A percentile compares a stretch with the other conserved stretches of the same genome.
Conservation (phyloP, 169 alveolate species). For the Plasmodium yoelii region DNA sequence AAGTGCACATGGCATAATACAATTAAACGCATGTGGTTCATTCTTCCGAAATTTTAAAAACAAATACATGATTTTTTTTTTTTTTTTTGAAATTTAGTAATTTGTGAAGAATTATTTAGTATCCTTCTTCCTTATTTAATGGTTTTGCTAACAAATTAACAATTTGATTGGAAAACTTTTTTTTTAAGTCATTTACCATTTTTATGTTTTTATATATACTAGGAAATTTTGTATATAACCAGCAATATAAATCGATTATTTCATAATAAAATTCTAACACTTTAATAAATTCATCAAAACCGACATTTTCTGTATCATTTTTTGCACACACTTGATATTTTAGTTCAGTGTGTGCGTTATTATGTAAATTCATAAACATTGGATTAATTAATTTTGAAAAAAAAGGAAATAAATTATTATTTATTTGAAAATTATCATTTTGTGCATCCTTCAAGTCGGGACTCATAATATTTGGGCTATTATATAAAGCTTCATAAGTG, state of each 20-base stretch:
- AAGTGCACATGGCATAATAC: too few relatives aligned
- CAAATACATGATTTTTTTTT: too few relatives aligned
- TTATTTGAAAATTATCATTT: not conserved
- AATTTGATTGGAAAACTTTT: conserved; percentile 42
- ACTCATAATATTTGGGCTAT: not conserved
- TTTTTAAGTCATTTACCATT: conserved; percentile 54
- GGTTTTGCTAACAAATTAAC: conserved; percentile 39
- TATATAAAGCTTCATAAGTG: not conserved
- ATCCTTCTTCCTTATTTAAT: conserved; percentile 7
- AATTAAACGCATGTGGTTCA: too few relatives aligned
- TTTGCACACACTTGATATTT: not conserved
- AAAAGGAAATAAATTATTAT: not conserved
- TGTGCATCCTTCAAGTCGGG: not conserved
- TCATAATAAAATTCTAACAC: conserved; percentile 58
- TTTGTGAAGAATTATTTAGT: too few relatives aligned
- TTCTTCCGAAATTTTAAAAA: too few relatives aligned
- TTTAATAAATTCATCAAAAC: conserved; percentile 20
- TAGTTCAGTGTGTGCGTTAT: not conserved
- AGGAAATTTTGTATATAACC: conserved; percentile 64
- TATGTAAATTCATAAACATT: not conserved
- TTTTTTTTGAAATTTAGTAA: too few relatives aligned
- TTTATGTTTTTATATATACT: conserved; percentile 34
- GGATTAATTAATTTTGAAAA: not conserved
- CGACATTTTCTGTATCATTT: not conserved
- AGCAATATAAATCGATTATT: conserved; percentile 60